Conservation (phyloP, 2,329 filamentous ascomycete genomes). For the Pestalotiopsis sp. region DNA sequence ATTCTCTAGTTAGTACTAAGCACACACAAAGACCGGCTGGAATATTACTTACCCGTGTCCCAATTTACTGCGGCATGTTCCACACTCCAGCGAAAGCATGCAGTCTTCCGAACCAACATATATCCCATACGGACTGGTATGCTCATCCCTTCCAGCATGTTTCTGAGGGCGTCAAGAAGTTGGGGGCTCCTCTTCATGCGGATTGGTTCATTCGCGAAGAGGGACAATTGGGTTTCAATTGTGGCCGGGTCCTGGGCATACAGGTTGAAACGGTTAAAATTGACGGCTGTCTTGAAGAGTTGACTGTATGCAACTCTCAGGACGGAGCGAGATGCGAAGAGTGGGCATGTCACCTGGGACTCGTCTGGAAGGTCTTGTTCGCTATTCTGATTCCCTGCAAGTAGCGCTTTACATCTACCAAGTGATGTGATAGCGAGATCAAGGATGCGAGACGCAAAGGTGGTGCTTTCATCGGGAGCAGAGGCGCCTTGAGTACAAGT, state of each 20-base stretch:
- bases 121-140: slow-evolving; percentile 1
- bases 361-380: neutral
- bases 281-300: neutral
- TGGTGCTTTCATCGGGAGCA: neutral
- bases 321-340: neutral
- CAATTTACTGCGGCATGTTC: neutral
- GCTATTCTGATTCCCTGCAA: neutral
- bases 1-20: no score
- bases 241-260: neutral
- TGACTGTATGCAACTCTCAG: neutral
- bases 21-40: neutral
- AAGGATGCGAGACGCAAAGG: neutral
- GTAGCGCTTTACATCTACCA: neutral
- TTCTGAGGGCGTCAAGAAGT: neutral
- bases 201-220: neutral
- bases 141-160: neutral
- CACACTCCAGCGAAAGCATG: neutral
- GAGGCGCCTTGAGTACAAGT: neutral
- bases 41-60: neutral
- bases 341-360: neutral
- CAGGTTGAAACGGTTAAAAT: neutral
- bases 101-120: slow-evolving; percentile 2
- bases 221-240: neutral
- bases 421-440: neutral
- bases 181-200: neutral